These are phyloP conservation scores for Ascochyta lentis DNA, from an alignment of 2,329 filamentous ascomycete genomes.

Conservation along the genomic window DNA sequence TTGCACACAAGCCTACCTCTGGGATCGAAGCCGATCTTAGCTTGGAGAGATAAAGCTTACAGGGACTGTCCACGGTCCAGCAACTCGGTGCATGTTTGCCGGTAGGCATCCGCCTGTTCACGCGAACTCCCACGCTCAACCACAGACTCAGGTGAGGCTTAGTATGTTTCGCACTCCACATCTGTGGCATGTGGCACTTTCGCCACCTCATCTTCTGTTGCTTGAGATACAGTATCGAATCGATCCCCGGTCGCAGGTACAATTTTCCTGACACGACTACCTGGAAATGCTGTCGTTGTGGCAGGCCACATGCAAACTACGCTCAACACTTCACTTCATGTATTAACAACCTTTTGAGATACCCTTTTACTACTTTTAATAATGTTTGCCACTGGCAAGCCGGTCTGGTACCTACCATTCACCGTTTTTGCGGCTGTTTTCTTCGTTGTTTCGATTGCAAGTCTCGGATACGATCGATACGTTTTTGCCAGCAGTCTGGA, in stretches of 20 bases:
- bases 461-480: constrained; percentile 25
- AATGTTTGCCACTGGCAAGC: constrained; percentile 35
- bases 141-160: constrained; percentile 21
- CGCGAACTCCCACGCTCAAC: background rate
- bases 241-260: constrained; percentile 1
- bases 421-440: constrained; percentile 18
- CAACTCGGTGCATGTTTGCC: background rate
- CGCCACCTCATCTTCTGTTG: constrained; percentile 1
- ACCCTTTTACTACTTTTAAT: constrained; percentile 22
- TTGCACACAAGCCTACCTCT: no score
- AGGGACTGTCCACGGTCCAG: background rate
- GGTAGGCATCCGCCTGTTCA: background rate
- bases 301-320: constrained; percentile 12
- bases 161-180: constrained; percentile 33
- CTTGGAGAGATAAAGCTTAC: background rate
- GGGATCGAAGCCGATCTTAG: no score
- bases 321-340: constrained; percentile 6
- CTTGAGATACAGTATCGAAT: constrained; percentile 20
- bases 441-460: constrained; percentile 25
- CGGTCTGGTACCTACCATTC: constrained; percentile 36
- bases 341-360: constrained; percentile 20
- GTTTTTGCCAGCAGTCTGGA: background rate
- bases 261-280: background rate
- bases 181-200: background rate
- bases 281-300: constrained; percentile 18